These are phyloP conservation scores for Pholiota molesta DNA, from an alignment of 768 basidiomycete species.

Conservation along the genomic window DNA sequence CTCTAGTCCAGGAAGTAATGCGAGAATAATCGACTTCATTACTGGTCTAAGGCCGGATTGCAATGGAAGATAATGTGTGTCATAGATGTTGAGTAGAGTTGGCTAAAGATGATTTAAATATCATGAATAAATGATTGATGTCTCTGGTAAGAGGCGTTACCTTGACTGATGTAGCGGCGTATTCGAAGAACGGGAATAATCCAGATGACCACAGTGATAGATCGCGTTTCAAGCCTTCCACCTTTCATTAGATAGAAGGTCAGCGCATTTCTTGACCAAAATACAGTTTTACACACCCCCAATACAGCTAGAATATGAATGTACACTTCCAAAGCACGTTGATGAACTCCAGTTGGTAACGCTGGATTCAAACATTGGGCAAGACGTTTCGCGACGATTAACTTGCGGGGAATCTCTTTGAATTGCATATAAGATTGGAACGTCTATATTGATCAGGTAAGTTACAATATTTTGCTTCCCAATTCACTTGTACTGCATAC, in stretches of 20 bases:
- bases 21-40: slow-evolving; percentile 93
- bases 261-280: slow-evolving; percentile 6
- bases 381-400: slow-evolving; percentile 92
- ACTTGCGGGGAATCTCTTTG: slow-evolving; percentile 94
- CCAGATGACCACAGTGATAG: slow-evolving; percentile 94
- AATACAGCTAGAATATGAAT: slow-evolving; percentile 88
- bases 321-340: slow-evolving; percentile 95
- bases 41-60: slow-evolving; percentile 81
- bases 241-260: slow-evolving; percentile 44
- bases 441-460: slow-evolving; percentile 51
- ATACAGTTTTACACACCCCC: slow-evolving; percentile 60
- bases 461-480: slow-evolving; percentile 6
- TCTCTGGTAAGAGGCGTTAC: slow-evolving; percentile 36
- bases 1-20: slow-evolving; percentile 92
- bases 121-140: background rate
- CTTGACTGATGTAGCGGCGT: slow-evolving; percentile 98
- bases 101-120: slow-evolving; percentile 50
- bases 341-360: slow-evolving; percentile 94
- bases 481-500: slow-evolving; percentile 39
- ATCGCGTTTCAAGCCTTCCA: slow-evolving; percentile 85
- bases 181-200: slow-evolving; percentile 98
- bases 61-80: slow-evolving; percentile 89
- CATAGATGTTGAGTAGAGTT: slow-evolving; percentile 87
- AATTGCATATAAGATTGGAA: slow-evolving; percentile 93
- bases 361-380: slow-evolving; percentile 98